phyloP scores from a whole-genome alignment of 179 eudicot species.

The Monotropa hypopitys region DNA sequence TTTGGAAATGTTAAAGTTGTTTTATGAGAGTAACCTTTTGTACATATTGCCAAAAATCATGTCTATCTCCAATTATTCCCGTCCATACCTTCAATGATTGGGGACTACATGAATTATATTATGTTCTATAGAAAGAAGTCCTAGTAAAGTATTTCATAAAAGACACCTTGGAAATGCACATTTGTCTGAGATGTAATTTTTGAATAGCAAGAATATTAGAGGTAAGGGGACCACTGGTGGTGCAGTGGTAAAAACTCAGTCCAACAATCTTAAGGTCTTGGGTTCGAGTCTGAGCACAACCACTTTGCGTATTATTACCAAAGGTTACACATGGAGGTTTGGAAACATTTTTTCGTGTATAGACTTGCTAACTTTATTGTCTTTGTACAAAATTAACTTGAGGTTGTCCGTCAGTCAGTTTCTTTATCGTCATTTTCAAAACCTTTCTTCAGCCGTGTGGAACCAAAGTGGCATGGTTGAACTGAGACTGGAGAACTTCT shows the following conservation, averaged over 20 bases:
- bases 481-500: neutral
- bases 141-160: neutral
- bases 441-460: neutral
- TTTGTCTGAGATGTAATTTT: neutral
- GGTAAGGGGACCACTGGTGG: too few species aligned
- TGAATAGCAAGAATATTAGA: neutral
- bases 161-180: neutral
- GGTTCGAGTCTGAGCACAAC: too few species aligned
- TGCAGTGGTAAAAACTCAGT: too few species aligned
- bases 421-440: neutral
- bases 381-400: neutral
- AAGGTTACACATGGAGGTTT: constrained; percentile 2
- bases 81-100: too few species aligned
- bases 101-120: too few species aligned
- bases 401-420: neutral
- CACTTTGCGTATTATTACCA: too few species aligned
- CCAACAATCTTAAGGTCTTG: too few species aligned
- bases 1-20: too few species aligned
- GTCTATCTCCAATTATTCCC: too few species aligned
- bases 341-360: neutral
- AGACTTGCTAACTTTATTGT: neutral
- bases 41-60: too few species aligned
- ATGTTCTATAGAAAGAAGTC: neutral
- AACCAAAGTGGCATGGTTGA: neutral
- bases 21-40: too few species aligned